Percentiles rank a stretch among this genome's conserved stretches.
phyloP scores from a whole-genome alignment of 1,139 yeast genomes.

The Diutina siamensis region DNA sequence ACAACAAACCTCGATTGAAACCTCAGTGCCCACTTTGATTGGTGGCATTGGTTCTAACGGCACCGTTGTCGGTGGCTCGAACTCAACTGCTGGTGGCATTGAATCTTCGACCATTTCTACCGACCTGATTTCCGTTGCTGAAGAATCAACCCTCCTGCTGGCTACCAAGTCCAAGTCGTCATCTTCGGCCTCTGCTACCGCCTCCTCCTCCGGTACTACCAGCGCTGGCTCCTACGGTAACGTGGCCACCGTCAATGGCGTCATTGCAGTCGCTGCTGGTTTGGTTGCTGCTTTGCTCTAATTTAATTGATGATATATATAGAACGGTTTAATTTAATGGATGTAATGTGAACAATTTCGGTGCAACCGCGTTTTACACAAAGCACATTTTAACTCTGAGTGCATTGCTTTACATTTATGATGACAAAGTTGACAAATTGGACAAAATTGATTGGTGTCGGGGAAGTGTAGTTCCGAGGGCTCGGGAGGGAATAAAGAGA shows the following conservation, averaged over 20 bases:
- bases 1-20: too few species aligned
- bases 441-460: too few species aligned
- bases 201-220: neutral
- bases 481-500: too few species aligned
- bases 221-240: neutral
- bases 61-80: neutral
- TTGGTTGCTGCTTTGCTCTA: conserved; percentile 5
- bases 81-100: neutral
- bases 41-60: neutral
- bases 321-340: neutral
- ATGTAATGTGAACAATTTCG: too few species aligned
- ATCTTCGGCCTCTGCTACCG: neutral
- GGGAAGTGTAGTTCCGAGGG: too few species aligned
- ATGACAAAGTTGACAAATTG: too few species aligned
- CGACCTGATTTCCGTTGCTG: neutral
- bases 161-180: neutral
- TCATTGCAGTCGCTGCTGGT: conserved; percentile 2
- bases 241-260: neutral
- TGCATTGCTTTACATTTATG: too few species aligned
- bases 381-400: too few species aligned
- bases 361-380: too few species aligned
- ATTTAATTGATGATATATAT: neutral
- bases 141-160: neutral
- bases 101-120: neutral
- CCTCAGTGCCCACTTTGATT: neutral